Percentiles rank a stretch among this genome's conserved stretches.
Conservation (phyloP, 257 asterid genomes). For the Eucommia ulmoides region DNA sequence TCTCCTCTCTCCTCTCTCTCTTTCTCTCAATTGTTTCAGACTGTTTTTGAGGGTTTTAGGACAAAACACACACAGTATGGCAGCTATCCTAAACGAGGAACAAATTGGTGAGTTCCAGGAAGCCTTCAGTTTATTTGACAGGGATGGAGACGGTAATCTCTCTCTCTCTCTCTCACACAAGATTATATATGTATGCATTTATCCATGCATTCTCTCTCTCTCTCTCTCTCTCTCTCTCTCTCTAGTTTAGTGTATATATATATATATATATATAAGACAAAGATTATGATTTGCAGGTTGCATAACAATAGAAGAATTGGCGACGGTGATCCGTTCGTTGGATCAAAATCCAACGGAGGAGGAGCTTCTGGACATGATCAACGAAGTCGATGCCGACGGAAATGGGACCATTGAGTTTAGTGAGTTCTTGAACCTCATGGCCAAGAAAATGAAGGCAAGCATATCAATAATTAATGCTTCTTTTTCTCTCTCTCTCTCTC, state of each 20-base stretch:
- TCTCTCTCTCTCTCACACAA: background rate
- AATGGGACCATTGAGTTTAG: conserved; percentile 34
- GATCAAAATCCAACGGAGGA: conserved; percentile 39
- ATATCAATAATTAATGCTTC: background rate
- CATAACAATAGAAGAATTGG: conserved; percentile 39
- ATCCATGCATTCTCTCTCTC: background rate
- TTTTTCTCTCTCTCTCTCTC: too few species aligned
- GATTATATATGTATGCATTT: background rate
- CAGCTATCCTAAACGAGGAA: conserved; percentile 23
- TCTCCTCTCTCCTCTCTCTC: conserved; percentile 12
- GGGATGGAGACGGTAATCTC: conserved; percentile 35
- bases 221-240: background rate
- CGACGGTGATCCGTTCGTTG: conserved; percentile 30
- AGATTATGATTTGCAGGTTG: conserved; percentile 18
- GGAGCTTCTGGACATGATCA: conserved; percentile 31
- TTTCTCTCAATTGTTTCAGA: too few species aligned
- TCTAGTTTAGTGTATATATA: background rate
- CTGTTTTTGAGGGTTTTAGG: too few species aligned
- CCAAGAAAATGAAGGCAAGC: conserved; percentile 29
- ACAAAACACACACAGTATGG: conserved; percentile 16
- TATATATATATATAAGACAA: background rate
- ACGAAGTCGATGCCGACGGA: conserved; percentile 43
- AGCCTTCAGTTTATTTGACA: conserved; percentile 42
- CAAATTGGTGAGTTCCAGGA: conserved; percentile 37
- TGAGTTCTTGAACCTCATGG: conserved; percentile 35